Conservation (phyloP, 257 asterid genomes). For the Gardenia jasminoides region DNA sequence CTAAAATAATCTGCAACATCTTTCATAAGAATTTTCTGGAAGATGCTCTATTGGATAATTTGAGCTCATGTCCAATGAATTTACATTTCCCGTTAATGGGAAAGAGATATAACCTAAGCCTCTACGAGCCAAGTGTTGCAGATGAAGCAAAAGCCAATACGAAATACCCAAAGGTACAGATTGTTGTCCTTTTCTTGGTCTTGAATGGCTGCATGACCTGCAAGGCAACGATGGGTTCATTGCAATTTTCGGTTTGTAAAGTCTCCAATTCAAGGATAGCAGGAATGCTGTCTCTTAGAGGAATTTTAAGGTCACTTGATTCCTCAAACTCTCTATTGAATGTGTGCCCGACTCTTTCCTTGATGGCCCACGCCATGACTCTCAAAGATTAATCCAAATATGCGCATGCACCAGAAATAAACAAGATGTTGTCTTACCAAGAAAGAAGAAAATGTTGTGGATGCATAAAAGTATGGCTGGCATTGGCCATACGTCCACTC, state of each 20-base stretch:
- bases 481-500: too few species aligned
- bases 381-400: too few species aligned
- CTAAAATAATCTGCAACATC: too few species aligned
- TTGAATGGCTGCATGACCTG: neutral
- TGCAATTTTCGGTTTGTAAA: neutral
- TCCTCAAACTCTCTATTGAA: neutral
- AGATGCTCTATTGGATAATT: neutral
- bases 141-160: neutral
- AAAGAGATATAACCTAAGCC: neutral
- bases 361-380: too few species aligned
- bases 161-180: neutral
- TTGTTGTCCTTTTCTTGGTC: neutral
- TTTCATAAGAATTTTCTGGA: neutral
- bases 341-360: neutral
- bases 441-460: too few species aligned
- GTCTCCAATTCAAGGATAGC: neutral
- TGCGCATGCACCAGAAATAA: too few species aligned
- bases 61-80: neutral
- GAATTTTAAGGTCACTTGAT: conserved; percentile 29
- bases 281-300: conserved; percentile 31
- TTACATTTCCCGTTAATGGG: neutral
- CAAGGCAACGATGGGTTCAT: neutral
- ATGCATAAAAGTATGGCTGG: too few species aligned
- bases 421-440: too few species aligned
- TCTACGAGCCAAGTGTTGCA: neutral